Conservation (phyloP, 352 stramenopile genomes). For the Phytophthora cactorum region DNA sequence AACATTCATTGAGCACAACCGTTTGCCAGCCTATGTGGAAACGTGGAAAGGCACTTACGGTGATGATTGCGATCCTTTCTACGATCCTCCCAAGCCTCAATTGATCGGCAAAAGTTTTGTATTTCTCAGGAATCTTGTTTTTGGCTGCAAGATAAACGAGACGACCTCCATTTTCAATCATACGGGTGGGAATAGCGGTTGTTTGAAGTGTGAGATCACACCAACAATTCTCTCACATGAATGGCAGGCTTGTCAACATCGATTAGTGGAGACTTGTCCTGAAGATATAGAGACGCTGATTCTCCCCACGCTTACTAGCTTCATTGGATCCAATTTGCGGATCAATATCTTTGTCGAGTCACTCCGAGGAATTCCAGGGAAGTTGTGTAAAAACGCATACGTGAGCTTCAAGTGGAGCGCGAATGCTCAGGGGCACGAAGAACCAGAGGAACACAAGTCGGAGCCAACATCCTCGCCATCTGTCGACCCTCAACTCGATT, state of each 20-base stretch:
- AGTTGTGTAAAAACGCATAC: conserved; percentile 74
- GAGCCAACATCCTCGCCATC: conserved; percentile 49
- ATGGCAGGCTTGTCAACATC: conserved; percentile 75
- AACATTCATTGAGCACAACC: conserved; percentile 80
- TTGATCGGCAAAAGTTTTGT: conserved; percentile 81
- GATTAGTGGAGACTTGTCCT: conserved; percentile 60
- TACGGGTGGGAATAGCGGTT: conserved; percentile 42
- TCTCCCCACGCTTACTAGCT: conserved; percentile 51
- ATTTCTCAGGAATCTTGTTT: conserved; percentile 65
- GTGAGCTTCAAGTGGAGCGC: conserved; percentile 62
- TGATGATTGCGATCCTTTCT: conserved; percentile 75
- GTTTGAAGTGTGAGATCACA: conserved; percentile 63
- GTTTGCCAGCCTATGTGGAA: conserved; percentile 41
- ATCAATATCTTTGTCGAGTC: conserved; percentile 58
- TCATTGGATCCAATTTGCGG: conserved; percentile 63
- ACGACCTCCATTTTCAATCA: conserved; percentile 65
- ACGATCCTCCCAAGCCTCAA: conserved; percentile 67
- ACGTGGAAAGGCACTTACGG: conserved; percentile 44
- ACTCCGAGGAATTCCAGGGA: conserved; percentile 68
- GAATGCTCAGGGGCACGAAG: neutral
- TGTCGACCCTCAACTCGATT: conserved; percentile 68
- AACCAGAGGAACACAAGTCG: conserved; percentile 52
- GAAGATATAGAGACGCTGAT: conserved; percentile 44
- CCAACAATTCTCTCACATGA: conserved; percentile 75
- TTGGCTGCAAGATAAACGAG: conserved; percentile 69